These are phyloP conservation scores for Papilionanthe hybrid DNA, from an alignment of 116 monocot species.

Conservation along the genomic window DNA sequence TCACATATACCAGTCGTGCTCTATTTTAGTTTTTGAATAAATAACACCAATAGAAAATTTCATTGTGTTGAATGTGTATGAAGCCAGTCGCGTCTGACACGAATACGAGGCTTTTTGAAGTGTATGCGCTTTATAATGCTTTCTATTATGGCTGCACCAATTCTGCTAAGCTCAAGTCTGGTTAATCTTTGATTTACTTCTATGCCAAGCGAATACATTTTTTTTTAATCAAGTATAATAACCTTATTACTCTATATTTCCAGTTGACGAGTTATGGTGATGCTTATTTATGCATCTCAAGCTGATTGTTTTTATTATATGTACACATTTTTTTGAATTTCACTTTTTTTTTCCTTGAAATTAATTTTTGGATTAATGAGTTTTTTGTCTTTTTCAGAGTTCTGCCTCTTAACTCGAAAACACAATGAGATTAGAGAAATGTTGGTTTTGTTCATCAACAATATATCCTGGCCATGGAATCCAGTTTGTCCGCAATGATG, in stretches of 20 bases:
- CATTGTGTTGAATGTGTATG: not conserved
- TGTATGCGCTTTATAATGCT: not conserved
- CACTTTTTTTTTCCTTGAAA: not conserved
- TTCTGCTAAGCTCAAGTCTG: not conserved
- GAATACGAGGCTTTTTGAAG: not conserved
- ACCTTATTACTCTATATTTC: not conserved
- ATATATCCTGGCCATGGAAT: constrained; percentile 95
- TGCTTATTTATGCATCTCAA: not conserved
- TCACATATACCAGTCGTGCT: not conserved
- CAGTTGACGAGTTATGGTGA: not conserved
- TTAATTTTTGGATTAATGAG: not conserved
- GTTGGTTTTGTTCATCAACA: constrained; percentile 98
- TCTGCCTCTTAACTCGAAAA: constrained; percentile 10
- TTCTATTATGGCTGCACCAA: not conserved
- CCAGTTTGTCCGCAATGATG: constrained; percentile 96
- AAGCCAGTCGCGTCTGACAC: not conserved
- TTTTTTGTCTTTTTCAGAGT: not conserved
- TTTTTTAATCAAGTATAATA: not conserved
- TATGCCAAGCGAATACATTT: not conserved
- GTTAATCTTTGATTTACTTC: not conserved
- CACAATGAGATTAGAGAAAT: constrained; percentile 95
- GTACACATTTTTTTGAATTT: not conserved
- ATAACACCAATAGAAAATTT: not conserved
- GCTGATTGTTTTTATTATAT: not conserved
- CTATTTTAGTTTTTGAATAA: not conserved